Conservation (phyloP, 2,329 filamentous ascomycete genomes). For the Lecanicillium sp. region DNA sequence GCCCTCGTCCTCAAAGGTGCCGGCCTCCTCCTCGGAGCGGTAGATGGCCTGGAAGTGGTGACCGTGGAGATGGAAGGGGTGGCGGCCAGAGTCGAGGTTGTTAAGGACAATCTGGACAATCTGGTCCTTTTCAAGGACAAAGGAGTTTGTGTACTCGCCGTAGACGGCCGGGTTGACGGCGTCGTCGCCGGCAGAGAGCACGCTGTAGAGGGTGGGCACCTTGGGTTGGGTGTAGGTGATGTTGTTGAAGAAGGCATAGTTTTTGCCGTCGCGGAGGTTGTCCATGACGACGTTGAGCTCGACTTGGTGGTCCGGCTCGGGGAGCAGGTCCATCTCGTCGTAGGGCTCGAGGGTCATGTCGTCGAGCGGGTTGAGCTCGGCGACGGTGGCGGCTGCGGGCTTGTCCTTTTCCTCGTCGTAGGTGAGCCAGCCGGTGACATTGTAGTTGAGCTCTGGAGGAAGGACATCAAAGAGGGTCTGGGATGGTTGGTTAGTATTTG, state of each 20-base stretch:
- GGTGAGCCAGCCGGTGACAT: slow-evolving; percentile 57
- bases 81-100: slow-evolving; percentile 63
- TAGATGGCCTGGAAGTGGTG: slow-evolving; percentile 64
- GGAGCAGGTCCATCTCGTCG: slow-evolving; percentile 54
- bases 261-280: slow-evolving; percentile 53
- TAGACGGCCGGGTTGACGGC: slow-evolving; percentile 55
- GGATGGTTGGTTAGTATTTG: slow-evolving; percentile 17
- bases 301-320: slow-evolving; percentile 55
- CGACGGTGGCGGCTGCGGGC: slow-evolving; percentile 45
- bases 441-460: slow-evolving; percentile 60
- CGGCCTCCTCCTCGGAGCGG: slow-evolving; percentile 50
- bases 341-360: slow-evolving; percentile 64
- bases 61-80: slow-evolving; percentile 75
- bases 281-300: slow-evolving; percentile 57
- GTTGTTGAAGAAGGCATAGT: slow-evolving; percentile 64
- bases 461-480: slow-evolving; percentile 60
- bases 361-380: slow-evolving; percentile 61
- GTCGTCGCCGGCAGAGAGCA: slow-evolving; percentile 53
- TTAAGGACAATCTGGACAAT: slow-evolving; percentile 72
- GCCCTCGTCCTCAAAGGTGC: slow-evolving; percentile 43
- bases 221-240: slow-evolving; percentile 68
- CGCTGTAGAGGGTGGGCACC: slow-evolving; percentile 75
- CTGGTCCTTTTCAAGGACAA: slow-evolving; percentile 59
- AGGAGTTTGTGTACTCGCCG: slow-evolving; percentile 55
- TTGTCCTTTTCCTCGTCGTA: slow-evolving; percentile 41